phyloP scores from a whole-genome alignment of 176 grass and related monocot genomes.

The Aegilops speltoides region DNA sequence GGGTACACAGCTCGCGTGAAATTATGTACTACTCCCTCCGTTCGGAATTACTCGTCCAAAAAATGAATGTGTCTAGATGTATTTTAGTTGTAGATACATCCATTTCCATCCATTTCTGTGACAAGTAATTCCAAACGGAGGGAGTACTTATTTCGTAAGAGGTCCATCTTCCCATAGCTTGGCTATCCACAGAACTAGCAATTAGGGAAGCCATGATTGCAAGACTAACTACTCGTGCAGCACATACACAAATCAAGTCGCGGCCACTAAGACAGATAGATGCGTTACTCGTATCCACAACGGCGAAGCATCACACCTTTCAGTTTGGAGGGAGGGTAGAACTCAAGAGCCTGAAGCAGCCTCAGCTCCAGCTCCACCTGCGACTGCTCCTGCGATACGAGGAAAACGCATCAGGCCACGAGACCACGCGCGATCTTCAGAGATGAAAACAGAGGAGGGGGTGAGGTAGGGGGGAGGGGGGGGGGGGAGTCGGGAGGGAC shows the following conservation, averaged over 20 bases:
- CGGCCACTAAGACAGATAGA: not conserved
- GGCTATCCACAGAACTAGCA: not conserved
- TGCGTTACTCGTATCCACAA: not conserved
- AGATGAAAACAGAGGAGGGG: not conserved
- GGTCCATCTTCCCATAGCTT: not conserved
- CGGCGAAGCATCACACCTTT: conserved; percentile 35
- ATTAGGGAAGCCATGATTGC: not conserved
- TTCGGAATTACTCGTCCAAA: too few relatives aligned
- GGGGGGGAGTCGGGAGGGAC: not conserved
- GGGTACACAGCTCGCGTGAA: not conserved
- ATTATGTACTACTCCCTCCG: not conserved
- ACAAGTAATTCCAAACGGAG: too few relatives aligned
- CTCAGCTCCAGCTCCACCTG: conserved; percentile 69
- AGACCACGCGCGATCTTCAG: not conserved
- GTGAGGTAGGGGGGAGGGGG: not conserved
- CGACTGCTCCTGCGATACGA: conserved; percentile 48
- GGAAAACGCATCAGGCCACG: not conserved
- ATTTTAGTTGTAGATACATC: too few relatives aligned
- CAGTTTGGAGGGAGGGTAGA: conserved; percentile 66
- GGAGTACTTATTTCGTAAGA: not conserved
- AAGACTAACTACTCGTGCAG: not conserved
- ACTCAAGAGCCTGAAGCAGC: conserved; percentile 56
- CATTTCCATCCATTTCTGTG: too few relatives aligned
- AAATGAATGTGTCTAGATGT: too few relatives aligned
- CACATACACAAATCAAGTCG: not conserved